A percentile compares a stretch with the other conserved stretches of the same genome.
Conservation (phyloP, 805 yeast genomes). For the Metschnikowia continentalis region DNA sequence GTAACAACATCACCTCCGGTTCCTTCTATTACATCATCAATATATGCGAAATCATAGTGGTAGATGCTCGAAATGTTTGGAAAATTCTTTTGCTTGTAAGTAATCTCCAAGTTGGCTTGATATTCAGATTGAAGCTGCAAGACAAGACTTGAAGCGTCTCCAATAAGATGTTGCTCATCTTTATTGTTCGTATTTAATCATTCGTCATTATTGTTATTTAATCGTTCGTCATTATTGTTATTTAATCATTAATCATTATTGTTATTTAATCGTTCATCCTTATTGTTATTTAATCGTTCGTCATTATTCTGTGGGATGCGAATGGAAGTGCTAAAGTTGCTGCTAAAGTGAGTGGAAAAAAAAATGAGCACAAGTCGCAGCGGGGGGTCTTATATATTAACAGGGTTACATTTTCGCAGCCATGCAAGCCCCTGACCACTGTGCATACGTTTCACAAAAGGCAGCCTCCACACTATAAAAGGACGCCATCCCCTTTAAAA, state of each 20-base stretch:
- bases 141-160: slow-evolving; percentile 4
- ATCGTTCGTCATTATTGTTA: no score
- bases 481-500: no score
- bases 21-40: slow-evolving; percentile 24
- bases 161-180: slow-evolving; percentile 1
- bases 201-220: no score
- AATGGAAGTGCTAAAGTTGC: no score
- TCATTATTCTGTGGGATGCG: no score
- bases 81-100: slow-evolving; percentile 4
- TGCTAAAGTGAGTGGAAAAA: no score
- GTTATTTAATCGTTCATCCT: no score
- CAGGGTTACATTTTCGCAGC: not conserved
- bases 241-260: no score
- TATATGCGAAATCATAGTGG: slow-evolving; percentile 11
- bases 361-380: no score
- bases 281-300: no score
- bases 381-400: no score
- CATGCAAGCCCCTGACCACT: not conserved
- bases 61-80: not conserved
- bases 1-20: slow-evolving; percentile 27
- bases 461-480: not conserved
- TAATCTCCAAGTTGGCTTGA: slow-evolving; percentile 2
- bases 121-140: not conserved
- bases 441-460: not conserved
- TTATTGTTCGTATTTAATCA: no score